phyloP scores from a whole-genome alignment of 2,329 filamentous ascomycete genomes.

The Stemphylium beticola region DNA sequence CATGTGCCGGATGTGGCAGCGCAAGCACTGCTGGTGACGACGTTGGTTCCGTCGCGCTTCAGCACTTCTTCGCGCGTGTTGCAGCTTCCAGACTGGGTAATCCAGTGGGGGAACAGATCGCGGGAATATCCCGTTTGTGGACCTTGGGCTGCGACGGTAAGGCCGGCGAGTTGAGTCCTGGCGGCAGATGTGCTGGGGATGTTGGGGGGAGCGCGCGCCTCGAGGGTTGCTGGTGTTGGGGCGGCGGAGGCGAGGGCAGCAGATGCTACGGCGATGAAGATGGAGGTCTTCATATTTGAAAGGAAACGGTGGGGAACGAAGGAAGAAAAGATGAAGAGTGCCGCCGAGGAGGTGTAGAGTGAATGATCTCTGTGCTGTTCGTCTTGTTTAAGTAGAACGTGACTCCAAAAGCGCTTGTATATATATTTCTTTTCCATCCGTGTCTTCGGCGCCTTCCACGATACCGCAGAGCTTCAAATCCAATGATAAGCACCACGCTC shows the following conservation, averaged over 20 bases:
- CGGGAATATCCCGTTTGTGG: slow-evolving; percentile 67
- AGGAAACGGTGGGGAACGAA: not conserved
- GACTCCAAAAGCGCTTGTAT: slow-evolving; percentile 28
- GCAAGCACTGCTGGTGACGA: slow-evolving; percentile 66
- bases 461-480: slow-evolving; percentile 16
- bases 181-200: slow-evolving; percentile 68
- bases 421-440: not conserved
- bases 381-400: not conserved
- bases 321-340: not conserved
- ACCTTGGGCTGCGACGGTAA: slow-evolving; percentile 64
- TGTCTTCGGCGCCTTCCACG: slow-evolving; percentile 3
- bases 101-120: slow-evolving; percentile 75
- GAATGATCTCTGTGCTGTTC: not conserved
- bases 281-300: slow-evolving; percentile 39
- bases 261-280: slow-evolving; percentile 33
- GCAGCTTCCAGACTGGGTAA: slow-evolving; percentile 64
- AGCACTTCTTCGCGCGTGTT: slow-evolving; percentile 76
- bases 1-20: slow-evolving; percentile 70
- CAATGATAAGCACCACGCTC: slow-evolving; percentile 42
- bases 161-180: slow-evolving; percentile 61
- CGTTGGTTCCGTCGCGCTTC: slow-evolving; percentile 72
- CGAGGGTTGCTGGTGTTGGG: slow-evolving; percentile 35
- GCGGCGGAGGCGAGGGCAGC: slow-evolving; percentile 35
- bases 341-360: not conserved
- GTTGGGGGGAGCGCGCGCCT: slow-evolving; percentile 59